Percentiles rank a stretch among this genome's conserved stretches.
phyloP scores from a whole-genome alignment of 805 yeast species.

The Saturnispora saitoi region DNA sequence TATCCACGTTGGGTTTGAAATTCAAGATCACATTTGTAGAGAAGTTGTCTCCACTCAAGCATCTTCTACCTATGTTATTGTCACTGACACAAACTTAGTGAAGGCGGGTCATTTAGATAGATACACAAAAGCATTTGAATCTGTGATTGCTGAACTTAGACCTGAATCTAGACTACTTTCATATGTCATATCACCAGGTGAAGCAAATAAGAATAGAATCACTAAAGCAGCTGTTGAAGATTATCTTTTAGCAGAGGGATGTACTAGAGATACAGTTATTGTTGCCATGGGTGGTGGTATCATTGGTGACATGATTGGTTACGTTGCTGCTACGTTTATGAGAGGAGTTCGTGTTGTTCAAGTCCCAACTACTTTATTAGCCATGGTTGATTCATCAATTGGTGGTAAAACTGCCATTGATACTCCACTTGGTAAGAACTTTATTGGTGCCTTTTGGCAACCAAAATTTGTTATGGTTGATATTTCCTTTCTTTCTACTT shows the following conservation, averaged over 20 bases:
- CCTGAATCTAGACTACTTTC: conserved; percentile 60
- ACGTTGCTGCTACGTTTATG: conserved; percentile 98
- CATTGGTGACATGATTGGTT: conserved; percentile 98
- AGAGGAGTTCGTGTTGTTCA: conserved; percentile 93
- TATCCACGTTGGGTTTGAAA: conserved; percentile 84
- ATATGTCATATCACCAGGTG: conserved; percentile 85
- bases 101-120: conserved; percentile 52
- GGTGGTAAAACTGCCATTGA: conserved; percentile 99
- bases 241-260: conserved; percentile 68
- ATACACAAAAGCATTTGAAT: conserved; percentile 36
- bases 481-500: conserved; percentile 73
- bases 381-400: conserved; percentile 97
- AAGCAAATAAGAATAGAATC: conserved; percentile 75
- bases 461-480: conserved; percentile 85
- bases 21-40: conserved; percentile 62
- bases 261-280: conserved; percentile 93
- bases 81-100: conserved; percentile 77
- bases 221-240: conserved; percentile 94
- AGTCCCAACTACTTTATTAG: conserved; percentile 83
- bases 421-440: conserved; percentile 91
- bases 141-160: conserved; percentile 28
- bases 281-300: conserved; percentile 98
- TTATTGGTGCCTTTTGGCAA: conserved; percentile 97
- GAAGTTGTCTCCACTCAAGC: conserved; percentile 53
- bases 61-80: conserved; percentile 86